Conservation (phyloP, 2,329 filamentous ascomycete genomes). For the Cylindrodendrum hubeiense region DNA sequence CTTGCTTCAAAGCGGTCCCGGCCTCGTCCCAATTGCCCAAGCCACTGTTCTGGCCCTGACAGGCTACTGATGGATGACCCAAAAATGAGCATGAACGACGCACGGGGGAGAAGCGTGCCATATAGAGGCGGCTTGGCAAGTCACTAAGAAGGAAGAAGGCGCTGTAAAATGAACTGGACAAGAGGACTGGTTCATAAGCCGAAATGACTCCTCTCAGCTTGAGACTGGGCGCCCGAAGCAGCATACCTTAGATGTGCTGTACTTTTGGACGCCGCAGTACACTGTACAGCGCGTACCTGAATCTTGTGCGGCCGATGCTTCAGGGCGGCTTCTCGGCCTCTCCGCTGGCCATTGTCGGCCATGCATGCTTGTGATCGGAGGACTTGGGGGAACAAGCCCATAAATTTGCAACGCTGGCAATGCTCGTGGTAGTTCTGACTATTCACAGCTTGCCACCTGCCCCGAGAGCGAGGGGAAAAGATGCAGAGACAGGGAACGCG, state of each 20-base stretch:
- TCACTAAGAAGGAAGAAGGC: slow-evolving; percentile 6
- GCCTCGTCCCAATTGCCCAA: slow-evolving; percentile 6
- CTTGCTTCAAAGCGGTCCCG: slow-evolving; percentile 15
- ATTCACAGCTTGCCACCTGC: slow-evolving; percentile 11
- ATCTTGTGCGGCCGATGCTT: neutral
- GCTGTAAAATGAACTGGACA: slow-evolving; percentile 12
- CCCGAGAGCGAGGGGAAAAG: too few species aligned
- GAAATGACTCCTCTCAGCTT: slow-evolving; percentile 18
- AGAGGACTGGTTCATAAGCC: slow-evolving; percentile 36
- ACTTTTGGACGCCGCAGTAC: slow-evolving; percentile 3
- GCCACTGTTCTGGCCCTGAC: neutral
- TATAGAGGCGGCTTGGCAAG: slow-evolving; percentile 2
- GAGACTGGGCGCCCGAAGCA: neutral
- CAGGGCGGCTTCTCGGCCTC: slow-evolving; percentile 7
- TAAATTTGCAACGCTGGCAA: slow-evolving; percentile 20
- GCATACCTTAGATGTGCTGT: slow-evolving; percentile 1
- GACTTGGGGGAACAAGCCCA: slow-evolving; percentile 8
- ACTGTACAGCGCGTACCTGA: slow-evolving; percentile 7
- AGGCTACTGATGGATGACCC: slow-evolving; percentile 13
- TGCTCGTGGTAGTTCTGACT: slow-evolving; percentile 3
- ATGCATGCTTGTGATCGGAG: slow-evolving; percentile 7
- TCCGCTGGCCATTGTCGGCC: neutral
- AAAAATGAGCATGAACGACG: slow-evolving; percentile 1
- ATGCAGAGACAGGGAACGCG: neutral
- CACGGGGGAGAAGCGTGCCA: slow-evolving; percentile 2